phyloP scores from a whole-genome alignment of 768 basidiomycete genomes.

The Xerocomellus chrysenteron region DNA sequence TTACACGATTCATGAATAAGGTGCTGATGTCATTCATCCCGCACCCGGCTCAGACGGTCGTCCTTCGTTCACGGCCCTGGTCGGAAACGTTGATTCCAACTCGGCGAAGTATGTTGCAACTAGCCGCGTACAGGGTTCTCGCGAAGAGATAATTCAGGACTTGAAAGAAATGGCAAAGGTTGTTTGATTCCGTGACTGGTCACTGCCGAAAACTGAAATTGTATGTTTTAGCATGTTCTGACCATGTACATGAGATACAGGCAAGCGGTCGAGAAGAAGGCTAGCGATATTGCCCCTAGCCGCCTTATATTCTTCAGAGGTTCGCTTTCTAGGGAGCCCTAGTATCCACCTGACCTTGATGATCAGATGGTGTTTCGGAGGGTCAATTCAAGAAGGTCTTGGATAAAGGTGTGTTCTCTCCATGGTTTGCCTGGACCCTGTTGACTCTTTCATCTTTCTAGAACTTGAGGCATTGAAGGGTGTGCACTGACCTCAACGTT shows the following conservation, averaged over 20 bases:
- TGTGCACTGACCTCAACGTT: constrained; percentile 26
- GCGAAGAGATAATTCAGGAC: constrained; percentile 77
- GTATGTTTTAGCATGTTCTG: constrained; percentile 46
- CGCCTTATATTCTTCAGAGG: constrained; percentile 78
- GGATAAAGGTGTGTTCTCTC: constrained; percentile 46
- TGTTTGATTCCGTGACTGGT: background rate
- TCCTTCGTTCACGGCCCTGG: constrained; percentile 79
- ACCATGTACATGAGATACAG: constrained; percentile 59
- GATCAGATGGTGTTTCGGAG: constrained; percentile 53
- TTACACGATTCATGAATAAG: constrained; percentile 33
- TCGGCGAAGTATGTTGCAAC: constrained; percentile 69
- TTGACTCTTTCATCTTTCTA: constrained; percentile 20
- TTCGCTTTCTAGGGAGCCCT: constrained; percentile 25
- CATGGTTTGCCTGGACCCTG: too few species aligned
- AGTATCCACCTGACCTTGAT: constrained; percentile 1
- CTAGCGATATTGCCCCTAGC: constrained; percentile 47
- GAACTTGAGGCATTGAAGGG: constrained; percentile 64
- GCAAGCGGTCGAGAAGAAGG: constrained; percentile 49
- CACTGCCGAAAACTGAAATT: constrained; percentile 10
- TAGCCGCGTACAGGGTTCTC: constrained; percentile 62
- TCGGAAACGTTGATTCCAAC: constrained; percentile 76
- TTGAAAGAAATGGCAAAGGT: constrained; percentile 65
- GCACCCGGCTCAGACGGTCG: constrained; percentile 75
- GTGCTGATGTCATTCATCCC: constrained; percentile 84
- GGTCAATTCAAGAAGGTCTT: constrained; percentile 51